phyloP scores from a whole-genome alignment of 1,139 yeast genomes.

The Candida labiduridarum region DNA sequence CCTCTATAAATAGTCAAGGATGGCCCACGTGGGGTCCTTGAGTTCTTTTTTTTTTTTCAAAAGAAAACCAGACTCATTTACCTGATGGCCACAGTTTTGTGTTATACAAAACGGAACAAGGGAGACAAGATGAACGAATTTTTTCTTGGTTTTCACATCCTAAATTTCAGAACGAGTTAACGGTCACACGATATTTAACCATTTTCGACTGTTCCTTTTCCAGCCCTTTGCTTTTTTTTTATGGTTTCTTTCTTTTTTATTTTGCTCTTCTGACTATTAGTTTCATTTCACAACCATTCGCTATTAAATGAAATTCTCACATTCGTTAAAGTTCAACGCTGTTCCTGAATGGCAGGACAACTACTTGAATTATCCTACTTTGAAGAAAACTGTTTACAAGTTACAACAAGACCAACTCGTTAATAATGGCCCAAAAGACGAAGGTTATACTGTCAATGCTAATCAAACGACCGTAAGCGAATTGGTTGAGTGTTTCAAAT shows the following conservation, averaged over 20 bases:
- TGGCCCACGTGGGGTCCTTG: conserved; percentile 3
- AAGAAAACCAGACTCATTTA: no score
- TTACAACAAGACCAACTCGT: conserved; percentile 41
- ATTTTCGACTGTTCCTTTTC: not conserved
- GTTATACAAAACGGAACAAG: not conserved
- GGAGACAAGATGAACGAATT: not conserved
- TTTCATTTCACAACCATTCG: not conserved
- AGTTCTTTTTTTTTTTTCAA: not conserved
- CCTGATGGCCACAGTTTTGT: not conserved
- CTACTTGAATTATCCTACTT: conserved; percentile 64
- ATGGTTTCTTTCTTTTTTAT: not conserved
- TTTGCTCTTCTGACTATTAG: not conserved
- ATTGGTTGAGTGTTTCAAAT: conserved; percentile 22
- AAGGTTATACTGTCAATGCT: conserved; percentile 26
- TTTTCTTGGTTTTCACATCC: conserved; percentile 2
- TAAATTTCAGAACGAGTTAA: not conserved
- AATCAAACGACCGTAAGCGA: conserved; percentile 29
- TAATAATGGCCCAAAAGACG: conserved; percentile 24
- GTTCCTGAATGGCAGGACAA: conserved; percentile 80
- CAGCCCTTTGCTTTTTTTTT: not conserved
- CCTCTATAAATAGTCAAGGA: not conserved
- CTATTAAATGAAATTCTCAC: conserved; percentile 67
- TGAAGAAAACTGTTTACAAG: conserved; percentile 61
- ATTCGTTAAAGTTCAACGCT: conserved; percentile 73
- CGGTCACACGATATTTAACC: conserved; percentile 5